These are phyloP conservation scores for Plantago coronopus DNA, from an alignment of 305 asterid genomes.

Conservation along the genomic window DNA sequence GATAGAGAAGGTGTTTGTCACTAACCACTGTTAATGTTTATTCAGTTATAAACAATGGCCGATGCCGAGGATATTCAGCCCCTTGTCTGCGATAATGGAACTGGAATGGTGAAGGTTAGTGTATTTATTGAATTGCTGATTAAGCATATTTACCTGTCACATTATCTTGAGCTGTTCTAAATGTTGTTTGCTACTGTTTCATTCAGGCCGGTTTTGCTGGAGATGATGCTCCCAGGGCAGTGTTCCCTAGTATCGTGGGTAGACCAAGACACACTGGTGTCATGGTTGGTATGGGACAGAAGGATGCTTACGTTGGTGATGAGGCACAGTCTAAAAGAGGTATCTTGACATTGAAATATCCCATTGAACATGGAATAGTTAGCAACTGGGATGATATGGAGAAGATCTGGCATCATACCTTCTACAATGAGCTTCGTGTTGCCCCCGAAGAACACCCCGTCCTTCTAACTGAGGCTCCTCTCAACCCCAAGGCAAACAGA, in stretches of 20 bases:
- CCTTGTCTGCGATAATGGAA: slow-evolving; percentile 7
- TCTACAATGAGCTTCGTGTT: slow-evolving; percentile 63
- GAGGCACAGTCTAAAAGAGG: slow-evolving; percentile 8
- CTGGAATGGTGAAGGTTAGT: slow-evolving; percentile 10
- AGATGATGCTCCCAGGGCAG: slow-evolving; percentile 12
- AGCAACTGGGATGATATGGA: too few relatives aligned
- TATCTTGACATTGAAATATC: slow-evolving; percentile 19
- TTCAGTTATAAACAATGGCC: neutral
- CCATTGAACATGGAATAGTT: too few relatives aligned
- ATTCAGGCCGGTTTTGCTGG: slow-evolving; percentile 6
- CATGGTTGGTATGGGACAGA: slow-evolving; percentile 11
- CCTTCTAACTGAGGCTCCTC: slow-evolving; percentile 65
- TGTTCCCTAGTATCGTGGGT: slow-evolving; percentile 7
- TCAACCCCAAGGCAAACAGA: slow-evolving; percentile 62
- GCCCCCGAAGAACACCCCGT: slow-evolving; percentile 69
- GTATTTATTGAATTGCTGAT: neutral
- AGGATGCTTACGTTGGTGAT: slow-evolving; percentile 7
- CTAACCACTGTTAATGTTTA: too few relatives aligned
- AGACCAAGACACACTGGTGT: slow-evolving; percentile 11
- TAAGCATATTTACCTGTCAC: neutral
- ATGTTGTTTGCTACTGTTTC: neutral
- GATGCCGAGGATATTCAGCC: slow-evolving; percentile 14
- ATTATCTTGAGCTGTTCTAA: neutral
- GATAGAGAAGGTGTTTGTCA: too few relatives aligned
- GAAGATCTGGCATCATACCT: too few relatives aligned